These are phyloP conservation scores for Hyaloscypha finlandica DNA, from an alignment of 495 filamentous ascomycete genomes.

Conservation along the genomic window DNA sequence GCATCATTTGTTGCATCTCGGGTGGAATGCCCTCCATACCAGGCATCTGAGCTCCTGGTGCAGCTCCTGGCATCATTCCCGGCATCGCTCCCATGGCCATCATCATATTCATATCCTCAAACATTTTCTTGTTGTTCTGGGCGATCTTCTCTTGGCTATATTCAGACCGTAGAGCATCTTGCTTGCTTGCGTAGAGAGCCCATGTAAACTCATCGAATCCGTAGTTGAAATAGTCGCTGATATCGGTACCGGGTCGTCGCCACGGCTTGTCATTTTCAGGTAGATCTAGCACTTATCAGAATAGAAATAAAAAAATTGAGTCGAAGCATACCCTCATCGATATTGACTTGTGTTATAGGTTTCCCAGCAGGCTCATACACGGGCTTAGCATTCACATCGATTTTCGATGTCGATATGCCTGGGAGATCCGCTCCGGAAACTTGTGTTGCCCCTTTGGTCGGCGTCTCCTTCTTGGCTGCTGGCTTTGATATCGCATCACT, in stretches of 20 bases:
- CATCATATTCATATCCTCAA: conserved; percentile 88
- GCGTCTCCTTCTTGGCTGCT: conserved; percentile 49
- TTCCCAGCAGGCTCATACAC: conserved; percentile 72
- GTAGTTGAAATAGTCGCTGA: conserved; percentile 98
- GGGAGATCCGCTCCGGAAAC: conserved; percentile 46
- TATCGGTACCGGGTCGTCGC: conserved; percentile 92
- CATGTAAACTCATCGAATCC: conserved; percentile 99
- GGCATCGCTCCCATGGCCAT: conserved; percentile 67
- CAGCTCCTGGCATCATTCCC: conserved; percentile 55
- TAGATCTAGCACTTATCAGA: conserved; percentile 54
- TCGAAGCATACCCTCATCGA: conserved; percentile 61
- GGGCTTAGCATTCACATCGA: conserved; percentile 85
- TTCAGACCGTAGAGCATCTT: conserved; percentile 73
- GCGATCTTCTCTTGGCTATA: conserved; percentile 59
- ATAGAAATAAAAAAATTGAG: background rate
- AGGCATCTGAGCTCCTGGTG: conserved; percentile 54
- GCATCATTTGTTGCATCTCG: conserved; percentile 83
- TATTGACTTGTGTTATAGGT: conserved; percentile 79
- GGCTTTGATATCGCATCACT: conserved; percentile 46
- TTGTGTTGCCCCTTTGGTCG: conserved; percentile 25
- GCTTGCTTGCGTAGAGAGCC: conserved; percentile 91
- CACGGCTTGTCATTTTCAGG: conserved; percentile 88
- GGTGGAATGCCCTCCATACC: conserved; percentile 73
- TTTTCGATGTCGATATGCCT: conserved; percentile 67
- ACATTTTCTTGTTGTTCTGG: conserved; percentile 76